Conservation (phyloP, 129 eudicot species). For the Helianthus annuus region HanXRQr2.0-SUNRISE NC_035445.2:102651193-102651692, state of each 20-base stretch:
- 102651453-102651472: conserved; percentile 8
- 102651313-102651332: too few species aligned
- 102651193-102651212: too few species aligned
- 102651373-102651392: not conserved
- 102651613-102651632: not conserved
- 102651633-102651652: not conserved
- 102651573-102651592: not conserved
- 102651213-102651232: too few species aligned
- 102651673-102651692: not conserved
- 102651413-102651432: conserved; percentile 10
- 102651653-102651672: not conserved
- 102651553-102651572: not conserved
- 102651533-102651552: not conserved
- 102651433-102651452: conserved; percentile 26
- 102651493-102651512: not conserved
- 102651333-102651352: too few species aligned
- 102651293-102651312: too few species aligned
- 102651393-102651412: not conserved
- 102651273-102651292: too few species aligned
- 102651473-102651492: conserved; percentile 18
- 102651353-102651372: too few species aligned
- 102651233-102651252: too few species aligned
- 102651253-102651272: too few species aligned
- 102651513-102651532: not conserved
- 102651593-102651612: not conserved